Evolutionary conservation across 768 basidiomycete species (phyloP).

Genomic region (Russula sp.): DNA sequence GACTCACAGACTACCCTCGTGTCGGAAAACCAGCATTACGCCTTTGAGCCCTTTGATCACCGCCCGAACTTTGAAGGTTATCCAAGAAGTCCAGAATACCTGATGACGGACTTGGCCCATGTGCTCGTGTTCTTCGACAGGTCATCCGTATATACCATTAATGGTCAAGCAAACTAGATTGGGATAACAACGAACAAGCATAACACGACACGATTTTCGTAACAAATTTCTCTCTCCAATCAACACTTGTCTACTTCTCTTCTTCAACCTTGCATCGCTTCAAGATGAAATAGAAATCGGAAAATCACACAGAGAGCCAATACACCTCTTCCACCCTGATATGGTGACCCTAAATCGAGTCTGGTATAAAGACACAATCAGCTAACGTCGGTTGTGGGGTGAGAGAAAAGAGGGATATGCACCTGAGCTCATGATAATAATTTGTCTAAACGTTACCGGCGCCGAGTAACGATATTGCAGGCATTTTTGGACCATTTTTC

Average conservation of each 20-base stretch:
- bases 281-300: constrained; percentile 8
- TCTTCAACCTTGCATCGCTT: not conserved
- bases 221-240: not conserved
- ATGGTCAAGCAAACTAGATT: not conserved
- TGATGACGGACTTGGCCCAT: not conserved
- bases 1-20: not conserved
- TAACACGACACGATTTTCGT: not conserved
- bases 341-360: not conserved
- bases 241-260: not conserved
- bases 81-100: constrained; percentile 9
- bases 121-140: not conserved
- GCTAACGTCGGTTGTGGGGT: too few species aligned
- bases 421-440: constrained; percentile 13
- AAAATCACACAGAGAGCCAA: constrained; percentile 3
- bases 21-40: not conserved
- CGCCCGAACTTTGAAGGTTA: not conserved
- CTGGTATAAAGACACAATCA: not conserved
- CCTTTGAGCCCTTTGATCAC: not conserved
- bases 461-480: constrained; percentile 10
- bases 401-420: not conserved
- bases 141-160: too few species aligned
- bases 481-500: constrained; percentile 5
- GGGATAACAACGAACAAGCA: constrained; percentile 6
- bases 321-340: not conserved
- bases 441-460: constrained; percentile 11